Base-by-base conservation (phyloP, 768 basidiomycete genomes). In the Mycena rebaudengoi region DNA sequence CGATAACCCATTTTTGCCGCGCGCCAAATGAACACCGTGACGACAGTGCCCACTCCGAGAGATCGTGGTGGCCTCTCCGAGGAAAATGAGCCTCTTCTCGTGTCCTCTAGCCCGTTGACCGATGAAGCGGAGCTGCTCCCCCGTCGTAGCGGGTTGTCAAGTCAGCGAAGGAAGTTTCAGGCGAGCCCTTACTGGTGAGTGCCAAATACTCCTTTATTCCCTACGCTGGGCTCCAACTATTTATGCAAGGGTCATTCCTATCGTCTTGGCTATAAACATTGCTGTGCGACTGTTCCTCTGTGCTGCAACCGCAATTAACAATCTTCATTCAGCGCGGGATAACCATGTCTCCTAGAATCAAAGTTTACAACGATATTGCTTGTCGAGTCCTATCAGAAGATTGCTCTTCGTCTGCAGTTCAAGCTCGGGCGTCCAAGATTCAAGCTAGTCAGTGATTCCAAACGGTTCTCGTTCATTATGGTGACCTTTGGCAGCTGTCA, bases 241-340 rank as follows among this genome's bases (percentile, higher is more conserved):
- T n/a, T n/a, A n/a, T n/a, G n/a, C n/a, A 62, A 92, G 91, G 91
- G 79, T 92, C 40, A 86, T 91, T 44, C 91, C 92, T 3, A 87
- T 92, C 41, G 88, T 88, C 6, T 74, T 94, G 37, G 75, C 83
- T 12, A 83, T 87, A 52, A 87, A 89, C 26, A 82, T 93, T 71
- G 86, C 89, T 70, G 92, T 92, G 70, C 64, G 85, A 79, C 5
- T 35, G 29, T 29, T 28, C 16, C 32, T 49, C 21, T 51, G 41
- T 37, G 20, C 52, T 5, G 18, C 46, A 26, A 12, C 14, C 23
- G 23, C 60, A 51, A 62, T 53, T 65, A 64, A 66, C 23, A 65
- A 18, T 29, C 41, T 7, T 20, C 51, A 7, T 16, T 26, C 65
- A 94, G 92, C 89, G 92, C 25, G 91, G 92, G 32, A 88, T 94